These are phyloP conservation scores for Pistacia vera DNA, from an alignment of 345 rosid species.

Conservation along the genomic window DNA sequence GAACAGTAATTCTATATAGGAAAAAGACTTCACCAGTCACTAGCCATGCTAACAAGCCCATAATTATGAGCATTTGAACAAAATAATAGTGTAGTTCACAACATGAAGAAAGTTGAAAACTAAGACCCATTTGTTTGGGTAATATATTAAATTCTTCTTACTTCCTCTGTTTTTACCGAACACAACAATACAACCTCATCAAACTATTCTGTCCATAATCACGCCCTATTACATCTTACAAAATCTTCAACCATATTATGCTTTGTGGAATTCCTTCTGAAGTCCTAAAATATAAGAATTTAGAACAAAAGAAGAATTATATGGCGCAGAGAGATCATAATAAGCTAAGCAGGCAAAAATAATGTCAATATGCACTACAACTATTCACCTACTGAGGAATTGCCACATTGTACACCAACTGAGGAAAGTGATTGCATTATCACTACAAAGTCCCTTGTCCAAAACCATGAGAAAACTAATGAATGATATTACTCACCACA, in stretches of 20 bases:
- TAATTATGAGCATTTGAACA: not conserved
- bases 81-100: not conserved
- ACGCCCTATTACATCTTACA: not conserved
- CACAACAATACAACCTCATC: not conserved
- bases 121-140: not conserved
- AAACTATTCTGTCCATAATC: not conserved
- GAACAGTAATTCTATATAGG: not conserved
- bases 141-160: not conserved
- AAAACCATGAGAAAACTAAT: not conserved
- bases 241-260: not conserved
- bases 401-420: not conserved
- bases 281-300: not conserved
- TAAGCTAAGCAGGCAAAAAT: not conserved
- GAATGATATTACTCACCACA: not conserved
- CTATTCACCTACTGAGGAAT: not conserved
- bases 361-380: not conserved
- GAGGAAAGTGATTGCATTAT: not conserved
- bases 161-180: not conserved
- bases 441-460: not conserved
- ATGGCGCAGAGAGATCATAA: not conserved
- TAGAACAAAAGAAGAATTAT: not conserved
- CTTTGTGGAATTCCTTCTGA: not conserved
- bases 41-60: not conserved
- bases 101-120: not conserved
- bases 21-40: not conserved